Evolutionary conservation across 2,329 filamentous ascomycete genomes (phyloP), one percentile per base, ranked within the genome.

Genomic region (Trichoderma oligosporum): DNA sequence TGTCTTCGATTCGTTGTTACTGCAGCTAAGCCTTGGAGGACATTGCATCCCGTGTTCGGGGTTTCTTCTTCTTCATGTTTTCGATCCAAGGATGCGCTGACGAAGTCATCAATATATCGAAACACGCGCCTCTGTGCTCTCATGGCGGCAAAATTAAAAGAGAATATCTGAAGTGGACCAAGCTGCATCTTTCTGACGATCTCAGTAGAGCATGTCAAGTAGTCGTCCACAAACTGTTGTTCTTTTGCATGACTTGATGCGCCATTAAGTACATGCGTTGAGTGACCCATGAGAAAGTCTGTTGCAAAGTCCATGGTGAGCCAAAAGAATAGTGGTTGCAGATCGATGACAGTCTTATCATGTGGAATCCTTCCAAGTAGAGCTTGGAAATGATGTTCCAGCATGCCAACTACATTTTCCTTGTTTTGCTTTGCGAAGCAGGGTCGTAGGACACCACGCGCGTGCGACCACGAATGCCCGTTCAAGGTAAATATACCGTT

Each of bases 11-110:
- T 74, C 4, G 71, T 65, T 2, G 74, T 74, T 24, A 74, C 67
- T 31, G 73, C 71, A n/a, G 75, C 77, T 20, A 84, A 68, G 35
- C 79, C 78, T 29, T 78, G 65, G n/a, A 83, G 65, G 59, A 84
- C 79, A 18, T 78, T 72, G 56, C 76, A 76, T n/a, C 69, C 60
- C 41, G 45, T 53, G 59, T 52, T 71, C 53, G 58, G 14, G 24
- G 63, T 47, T 8, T 64, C 58, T 3, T 61, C 27, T 11, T 53
- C 35, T 11, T 53, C 35, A 20, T 52, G 51, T 0, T 65, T 56
- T 2, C 53, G 53, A 47, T 66, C 48, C 44, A 71, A 62, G 1
- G 74, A 70, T 5, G 67, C 62, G 52, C 74, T 66, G n/a, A 80
- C 75, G 39, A 77, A 79, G 31, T 68, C 65, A 22, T 78, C 74